phyloP scores from a whole-genome alignment of 345 rosid species.

The Aethionema arabicum region DNA sequence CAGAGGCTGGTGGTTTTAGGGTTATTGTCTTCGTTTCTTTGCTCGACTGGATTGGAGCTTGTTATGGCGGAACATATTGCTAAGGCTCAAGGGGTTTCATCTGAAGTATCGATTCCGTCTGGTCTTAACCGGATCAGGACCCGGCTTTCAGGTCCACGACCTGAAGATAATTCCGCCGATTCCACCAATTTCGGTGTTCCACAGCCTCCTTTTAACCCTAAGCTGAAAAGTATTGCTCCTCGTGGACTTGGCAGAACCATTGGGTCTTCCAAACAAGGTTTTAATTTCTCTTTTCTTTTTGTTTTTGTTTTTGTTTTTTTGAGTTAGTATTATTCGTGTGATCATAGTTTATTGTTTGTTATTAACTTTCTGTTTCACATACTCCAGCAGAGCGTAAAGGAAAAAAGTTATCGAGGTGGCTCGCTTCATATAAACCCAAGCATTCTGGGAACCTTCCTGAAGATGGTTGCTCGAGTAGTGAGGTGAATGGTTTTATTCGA shows the following conservation, averaged over 20 bases:
- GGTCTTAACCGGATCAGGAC: slow-evolving; percentile 83
- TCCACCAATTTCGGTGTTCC: too few species aligned
- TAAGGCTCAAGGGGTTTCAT: slow-evolving; percentile 31
- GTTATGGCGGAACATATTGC: slow-evolving; percentile 48
- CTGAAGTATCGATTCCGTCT: slow-evolving; percentile 59
- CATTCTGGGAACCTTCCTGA: slow-evolving; percentile 33
- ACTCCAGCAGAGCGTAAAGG: slow-evolving; percentile 47
- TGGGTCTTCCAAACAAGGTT: slow-evolving; percentile 47
- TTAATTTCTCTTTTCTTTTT: not conserved
- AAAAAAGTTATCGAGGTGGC: slow-evolving; percentile 58
- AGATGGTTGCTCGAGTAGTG: slow-evolving; percentile 40
- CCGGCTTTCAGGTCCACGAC: slow-evolving; percentile 42
- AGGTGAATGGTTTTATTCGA: slow-evolving; percentile 43
- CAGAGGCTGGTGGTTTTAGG: slow-evolving; percentile 24
- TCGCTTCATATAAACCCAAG: slow-evolving; percentile 56
- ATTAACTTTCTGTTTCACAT: slow-evolving; percentile 13
- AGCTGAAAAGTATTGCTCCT: slow-evolving; percentile 40
- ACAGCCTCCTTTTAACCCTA: slow-evolving; percentile 48
- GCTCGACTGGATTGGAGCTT: slow-evolving; percentile 1
- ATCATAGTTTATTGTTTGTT: too few species aligned
- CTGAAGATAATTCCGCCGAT: slow-evolving; percentile 42
- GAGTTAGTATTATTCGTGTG: too few species aligned
- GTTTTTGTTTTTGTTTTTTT: too few species aligned
- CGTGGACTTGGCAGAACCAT: slow-evolving; percentile 36
- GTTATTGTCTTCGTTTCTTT: slow-evolving; percentile 28